Percentiles rank a stretch among this genome's conserved stretches.
Evolutionary conservation across 2,329 filamentous ascomycete species (phyloP).

Genomic region (Zymoseptoria ardabiliae): DNA sequence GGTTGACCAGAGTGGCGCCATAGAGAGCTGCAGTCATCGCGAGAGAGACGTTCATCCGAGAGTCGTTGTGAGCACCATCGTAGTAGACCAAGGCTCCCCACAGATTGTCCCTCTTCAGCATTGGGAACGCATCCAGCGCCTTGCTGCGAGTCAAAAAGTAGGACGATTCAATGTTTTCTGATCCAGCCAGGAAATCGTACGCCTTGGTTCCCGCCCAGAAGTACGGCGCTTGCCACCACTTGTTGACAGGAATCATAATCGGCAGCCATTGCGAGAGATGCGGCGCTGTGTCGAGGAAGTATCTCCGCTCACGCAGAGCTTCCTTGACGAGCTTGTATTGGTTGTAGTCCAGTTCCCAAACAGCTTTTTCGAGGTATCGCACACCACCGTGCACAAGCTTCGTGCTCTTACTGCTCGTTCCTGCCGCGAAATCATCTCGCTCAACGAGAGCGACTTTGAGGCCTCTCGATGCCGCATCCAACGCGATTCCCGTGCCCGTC

Average conservation of each 20-base stretch:
- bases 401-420: slow-evolving; percentile 79
- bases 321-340: slow-evolving; percentile 73
- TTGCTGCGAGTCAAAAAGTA: slow-evolving; percentile 85
- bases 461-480: slow-evolving; percentile 72
- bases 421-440: slow-evolving; percentile 73
- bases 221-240: slow-evolving; percentile 78
- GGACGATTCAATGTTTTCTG: slow-evolving; percentile 79
- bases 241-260: slow-evolving; percentile 74
- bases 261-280: slow-evolving; percentile 75
- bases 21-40: slow-evolving; percentile 86
- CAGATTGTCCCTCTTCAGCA: slow-evolving; percentile 73
- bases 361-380: slow-evolving; percentile 76
- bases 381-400: slow-evolving; percentile 83
- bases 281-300: slow-evolving; percentile 74
- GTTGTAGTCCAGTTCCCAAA: slow-evolving; percentile 77
- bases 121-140: slow-evolving; percentile 78
- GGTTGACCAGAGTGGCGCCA: slow-evolving; percentile 73
- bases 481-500: slow-evolving; percentile 71
- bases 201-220: slow-evolving; percentile 72
- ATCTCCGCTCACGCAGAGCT: slow-evolving; percentile 73
- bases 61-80: slow-evolving; percentile 87
- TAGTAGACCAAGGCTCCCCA: slow-evolving; percentile 84
- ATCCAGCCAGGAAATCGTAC: slow-evolving; percentile 78
- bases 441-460: slow-evolving; percentile 75
- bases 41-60: slow-evolving; percentile 82